Percentiles rank a stretch among this genome's conserved stretches.
phyloP scores from a whole-genome alignment of 495 filamentous ascomycete genomes.

The Penicillium macrosclerotiorum region DNA sequence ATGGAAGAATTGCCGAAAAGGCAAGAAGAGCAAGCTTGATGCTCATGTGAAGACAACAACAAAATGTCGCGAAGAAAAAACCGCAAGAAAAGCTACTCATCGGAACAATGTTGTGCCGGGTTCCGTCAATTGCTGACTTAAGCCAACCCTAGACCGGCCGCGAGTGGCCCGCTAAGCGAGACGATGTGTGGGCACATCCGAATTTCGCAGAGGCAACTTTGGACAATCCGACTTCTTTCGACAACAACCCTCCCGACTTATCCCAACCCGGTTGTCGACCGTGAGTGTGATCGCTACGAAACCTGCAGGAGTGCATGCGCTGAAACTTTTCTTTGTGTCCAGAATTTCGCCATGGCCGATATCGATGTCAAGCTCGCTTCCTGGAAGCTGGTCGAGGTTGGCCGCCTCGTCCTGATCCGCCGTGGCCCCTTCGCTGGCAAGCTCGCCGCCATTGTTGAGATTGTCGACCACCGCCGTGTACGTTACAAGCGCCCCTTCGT shows the following conservation, averaged over 20 bases:
- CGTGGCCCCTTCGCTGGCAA: slow-evolving; percentile 74
- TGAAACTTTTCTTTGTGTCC: slow-evolving; percentile 17
- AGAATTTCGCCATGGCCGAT: slow-evolving; percentile 59
- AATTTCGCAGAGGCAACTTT: slow-evolving; percentile 45
- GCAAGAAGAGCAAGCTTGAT: slow-evolving; percentile 13
- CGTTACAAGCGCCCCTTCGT: slow-evolving; percentile 40
- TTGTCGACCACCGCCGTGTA: slow-evolving; percentile 99
- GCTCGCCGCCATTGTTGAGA: slow-evolving; percentile 93
- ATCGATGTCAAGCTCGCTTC: slow-evolving; percentile 70
- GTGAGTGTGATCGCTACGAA: slow-evolving; percentile 35
- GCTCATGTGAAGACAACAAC: slow-evolving; percentile 13
- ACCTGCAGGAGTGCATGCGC: slow-evolving; percentile 14
- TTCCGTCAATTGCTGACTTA: slow-evolving; percentile 14
- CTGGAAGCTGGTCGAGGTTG: slow-evolving; percentile 95
- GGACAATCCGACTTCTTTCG: slow-evolving; percentile 46
- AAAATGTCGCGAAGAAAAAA: slow-evolving; percentile 16
- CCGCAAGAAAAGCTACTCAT: slow-evolving; percentile 11
- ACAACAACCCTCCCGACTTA: slow-evolving; percentile 45
- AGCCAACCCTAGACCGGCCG: slow-evolving; percentile 40
- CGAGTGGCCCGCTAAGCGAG: slow-evolving; percentile 34
- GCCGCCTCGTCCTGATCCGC: slow-evolving; percentile 86
- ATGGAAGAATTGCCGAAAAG: no score
- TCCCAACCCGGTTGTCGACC: slow-evolving; percentile 45
- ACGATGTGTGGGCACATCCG: slow-evolving; percentile 40
- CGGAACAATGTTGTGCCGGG: slow-evolving; percentile 20